Evolutionary conservation across 148 eudicot species (phyloP).

Genomic region (Camellia sinensis): DNA sequence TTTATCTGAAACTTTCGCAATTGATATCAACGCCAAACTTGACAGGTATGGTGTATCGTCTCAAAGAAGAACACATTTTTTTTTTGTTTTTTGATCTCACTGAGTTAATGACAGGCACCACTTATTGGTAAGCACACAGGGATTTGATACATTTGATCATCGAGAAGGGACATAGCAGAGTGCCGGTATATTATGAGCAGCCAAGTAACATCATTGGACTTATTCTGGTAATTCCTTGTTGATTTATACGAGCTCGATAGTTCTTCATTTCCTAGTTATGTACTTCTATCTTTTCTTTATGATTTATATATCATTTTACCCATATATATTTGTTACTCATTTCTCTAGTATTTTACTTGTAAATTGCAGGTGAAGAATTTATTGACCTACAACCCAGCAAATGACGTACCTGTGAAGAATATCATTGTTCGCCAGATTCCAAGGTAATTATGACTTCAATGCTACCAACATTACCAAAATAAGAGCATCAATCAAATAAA

Average conservation of each 20-base stretch:
- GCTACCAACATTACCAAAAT: not conserved
- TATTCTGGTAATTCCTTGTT: constrained; percentile 38
- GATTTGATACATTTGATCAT: constrained; percentile 40
- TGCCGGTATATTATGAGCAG: constrained; percentile 53
- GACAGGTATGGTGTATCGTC: constrained; percentile 27
- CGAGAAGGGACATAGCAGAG: constrained; percentile 57
- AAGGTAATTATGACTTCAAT: constrained; percentile 29
- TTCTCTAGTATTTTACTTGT: not conserved
- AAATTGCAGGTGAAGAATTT: constrained; percentile 51
- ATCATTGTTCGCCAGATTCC: constrained; percentile 50
- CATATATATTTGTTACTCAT: not conserved
- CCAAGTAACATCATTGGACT: constrained; percentile 50
- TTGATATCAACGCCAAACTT: constrained; percentile 52
- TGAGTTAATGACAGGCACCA: not conserved
- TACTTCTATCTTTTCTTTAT: too few relatives aligned
- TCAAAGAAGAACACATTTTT: not conserved
- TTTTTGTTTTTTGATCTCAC: not conserved
- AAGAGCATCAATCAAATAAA: not conserved
- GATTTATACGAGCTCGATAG: not conserved
- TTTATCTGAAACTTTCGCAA: constrained; percentile 38
- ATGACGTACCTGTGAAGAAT: constrained; percentile 44
- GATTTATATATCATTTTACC: too few relatives aligned
- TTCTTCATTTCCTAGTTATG: too few relatives aligned
- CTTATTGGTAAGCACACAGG: constrained; percentile 24
- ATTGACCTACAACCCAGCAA: constrained; percentile 41